phyloP scores from a whole-genome alignment of 1,284 basidiomycete genomes.

The Heterobasidion parviporum region DNA sequence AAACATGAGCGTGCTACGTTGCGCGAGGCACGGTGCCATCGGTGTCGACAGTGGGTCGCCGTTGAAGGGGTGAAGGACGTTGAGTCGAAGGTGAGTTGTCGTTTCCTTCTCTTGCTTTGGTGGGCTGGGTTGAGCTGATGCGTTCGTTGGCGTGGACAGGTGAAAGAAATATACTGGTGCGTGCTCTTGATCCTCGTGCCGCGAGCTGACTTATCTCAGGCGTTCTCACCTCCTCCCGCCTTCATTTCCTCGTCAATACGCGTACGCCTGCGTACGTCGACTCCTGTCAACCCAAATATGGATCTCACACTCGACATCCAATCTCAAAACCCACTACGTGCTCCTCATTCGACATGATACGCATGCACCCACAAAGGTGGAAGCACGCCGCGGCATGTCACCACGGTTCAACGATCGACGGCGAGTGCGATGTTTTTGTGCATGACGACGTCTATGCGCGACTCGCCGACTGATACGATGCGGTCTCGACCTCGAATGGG shows the following conservation, averaged over 20 bases:
- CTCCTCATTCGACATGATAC: not conserved
- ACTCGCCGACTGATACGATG: no score
- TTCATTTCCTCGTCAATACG: not conserved
- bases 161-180: conserved; percentile 68
- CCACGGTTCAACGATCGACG: conserved; percentile 41
- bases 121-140: not conserved
- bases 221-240: not conserved
- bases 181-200: conserved; percentile 11
- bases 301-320: no score
- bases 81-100: conserved; percentile 48
- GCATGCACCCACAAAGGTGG: conserved; percentile 44
- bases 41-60: conserved; percentile 61
- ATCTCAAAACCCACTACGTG: no score
- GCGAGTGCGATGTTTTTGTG: conserved; percentile 45
- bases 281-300: not conserved
- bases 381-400: conserved; percentile 73
- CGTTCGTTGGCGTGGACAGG: conserved; percentile 25
- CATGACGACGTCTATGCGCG: no score
- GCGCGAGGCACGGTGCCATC: conserved; percentile 68
- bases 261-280: no score
- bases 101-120: not conserved
- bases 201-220: not conserved
- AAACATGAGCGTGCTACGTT: conserved; percentile 54
- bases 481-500: no score
- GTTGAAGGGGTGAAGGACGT: conserved; percentile 66